phyloP scores from a whole-genome alignment of 202 grass and related monocot genomes.

The Setaria italica region DNA sequence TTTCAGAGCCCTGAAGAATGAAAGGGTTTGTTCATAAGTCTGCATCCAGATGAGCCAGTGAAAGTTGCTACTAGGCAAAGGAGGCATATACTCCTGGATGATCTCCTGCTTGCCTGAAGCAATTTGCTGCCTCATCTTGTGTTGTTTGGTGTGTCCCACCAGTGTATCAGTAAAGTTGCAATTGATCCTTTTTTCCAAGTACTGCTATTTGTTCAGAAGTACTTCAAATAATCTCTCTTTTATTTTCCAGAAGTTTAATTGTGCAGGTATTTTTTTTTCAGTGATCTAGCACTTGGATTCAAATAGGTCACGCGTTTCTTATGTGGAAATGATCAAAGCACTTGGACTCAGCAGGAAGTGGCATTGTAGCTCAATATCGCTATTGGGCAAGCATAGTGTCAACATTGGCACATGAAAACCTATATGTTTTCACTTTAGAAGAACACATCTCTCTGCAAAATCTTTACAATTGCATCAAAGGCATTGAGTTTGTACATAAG shows the following conservation, averaged over 20 bases:
- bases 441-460: constrained; percentile 5
- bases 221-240: not conserved
- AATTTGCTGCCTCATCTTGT: constrained; percentile 48
- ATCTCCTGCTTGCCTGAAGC: constrained; percentile 22
- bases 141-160: constrained; percentile 55
- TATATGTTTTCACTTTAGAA: constrained; percentile 3
- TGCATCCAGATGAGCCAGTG: constrained; percentile 60
- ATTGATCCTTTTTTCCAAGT: not conserved
- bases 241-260: not conserved
- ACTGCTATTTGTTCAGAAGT: not conserved
- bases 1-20: constrained; percentile 11
- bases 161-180: constrained; percentile 40
- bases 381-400: constrained; percentile 3
- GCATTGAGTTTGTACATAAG: constrained; percentile 37
- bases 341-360: not conserved
- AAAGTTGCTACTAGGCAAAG: constrained; percentile 12
- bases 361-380: not conserved
- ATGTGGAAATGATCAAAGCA: not conserved
- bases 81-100: not conserved
- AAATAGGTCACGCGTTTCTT: not conserved
- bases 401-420: not conserved
- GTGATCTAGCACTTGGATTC: not conserved
- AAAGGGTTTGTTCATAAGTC: constrained; percentile 47
- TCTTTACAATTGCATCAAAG: constrained; percentile 45
- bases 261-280: not conserved